phyloP scores from a whole-genome alignment of 306 rosid genomes.

The Chamaecrista fasciculata region DNA sequence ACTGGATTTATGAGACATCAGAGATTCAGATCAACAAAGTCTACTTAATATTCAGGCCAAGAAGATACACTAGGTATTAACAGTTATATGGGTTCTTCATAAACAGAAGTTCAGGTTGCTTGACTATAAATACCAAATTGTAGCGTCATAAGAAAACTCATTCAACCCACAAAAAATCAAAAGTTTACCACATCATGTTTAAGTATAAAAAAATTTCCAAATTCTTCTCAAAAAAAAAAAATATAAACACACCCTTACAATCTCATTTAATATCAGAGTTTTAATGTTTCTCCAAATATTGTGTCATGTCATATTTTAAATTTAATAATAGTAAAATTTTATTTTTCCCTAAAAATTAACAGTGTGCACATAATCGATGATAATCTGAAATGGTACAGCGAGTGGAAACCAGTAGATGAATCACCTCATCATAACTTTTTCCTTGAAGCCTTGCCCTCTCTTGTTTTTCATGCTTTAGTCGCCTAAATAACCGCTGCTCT shows the following conservation, averaged over 20 bases:
- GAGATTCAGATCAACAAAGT: no score
- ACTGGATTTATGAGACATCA: no score
- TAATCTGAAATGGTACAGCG: neutral
- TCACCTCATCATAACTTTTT: conserved; percentile 88
- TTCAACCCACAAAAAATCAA: neutral
- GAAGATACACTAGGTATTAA: no score
- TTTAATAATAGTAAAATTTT: neutral
- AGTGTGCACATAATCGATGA: no score
- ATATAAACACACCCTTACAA: neutral
- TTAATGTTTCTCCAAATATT: no score
- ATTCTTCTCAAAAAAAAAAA: neutral
- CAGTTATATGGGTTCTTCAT: no score
- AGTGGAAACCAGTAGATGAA: neutral
- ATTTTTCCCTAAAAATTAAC: neutral
- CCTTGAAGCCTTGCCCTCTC: conserved; percentile 93
- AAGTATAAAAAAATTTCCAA: neutral
- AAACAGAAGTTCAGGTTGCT: no score
- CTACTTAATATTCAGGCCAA: no score
- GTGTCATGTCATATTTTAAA: no score
- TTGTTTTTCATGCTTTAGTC: conserved; percentile 67
- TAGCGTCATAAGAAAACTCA: neutral
- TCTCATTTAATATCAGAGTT: neutral
- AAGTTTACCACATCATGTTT: neutral
- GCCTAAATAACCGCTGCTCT: conserved; percentile 68
- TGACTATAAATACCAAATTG: neutral